phyloP scores from a whole-genome alignment of 441 rosid genomes.

The Bruguiera hainesii region DNA sequence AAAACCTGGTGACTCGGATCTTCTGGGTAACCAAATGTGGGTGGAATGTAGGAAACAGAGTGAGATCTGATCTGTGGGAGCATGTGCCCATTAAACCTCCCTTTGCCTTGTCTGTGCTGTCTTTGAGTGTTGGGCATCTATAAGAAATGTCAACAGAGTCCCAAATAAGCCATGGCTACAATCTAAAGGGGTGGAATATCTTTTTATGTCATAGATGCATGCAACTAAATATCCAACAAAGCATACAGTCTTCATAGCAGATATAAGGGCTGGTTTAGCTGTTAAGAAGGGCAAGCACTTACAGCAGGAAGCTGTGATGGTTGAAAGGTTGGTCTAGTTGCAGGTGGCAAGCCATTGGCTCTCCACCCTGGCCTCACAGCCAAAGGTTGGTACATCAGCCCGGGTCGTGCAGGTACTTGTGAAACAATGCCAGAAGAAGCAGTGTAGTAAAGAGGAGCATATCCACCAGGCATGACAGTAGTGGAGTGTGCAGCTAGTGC shows the following conservation, averaged over 20 bases:
- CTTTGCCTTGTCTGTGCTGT: slow-evolving; percentile 38
- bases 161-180: slow-evolving; percentile 3
- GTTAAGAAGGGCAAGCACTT: slow-evolving; percentile 19
- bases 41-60: slow-evolving; percentile 17
- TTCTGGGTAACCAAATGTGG: slow-evolving; percentile 19
- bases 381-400: slow-evolving; percentile 54
- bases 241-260: background rate
- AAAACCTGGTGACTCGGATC: slow-evolving; percentile 30
- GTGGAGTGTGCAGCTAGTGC: slow-evolving; percentile 26
- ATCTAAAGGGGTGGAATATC: background rate
- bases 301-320: slow-evolving; percentile 47
- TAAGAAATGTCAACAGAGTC: background rate
- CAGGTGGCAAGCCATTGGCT: slow-evolving; percentile 41
- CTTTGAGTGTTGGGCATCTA: slow-evolving; percentile 46
- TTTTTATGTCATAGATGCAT: background rate
- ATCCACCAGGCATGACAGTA: slow-evolving; percentile 52
- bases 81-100: slow-evolving; percentile 41
- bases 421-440: slow-evolving; percentile 48
- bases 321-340: slow-evolving; percentile 48
- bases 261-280: background rate
- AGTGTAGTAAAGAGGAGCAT: slow-evolving; percentile 50
- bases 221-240: background rate
- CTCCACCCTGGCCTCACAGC: slow-evolving; percentile 65
- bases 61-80: slow-evolving; percentile 27
- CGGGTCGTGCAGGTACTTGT: slow-evolving; percentile 44